Percentiles rank a stretch among this genome's conserved stretches.
phyloP scores from a whole-genome alignment of 2,329 filamentous ascomycete genomes.

The Paracamarosporium sp. region DNA sequence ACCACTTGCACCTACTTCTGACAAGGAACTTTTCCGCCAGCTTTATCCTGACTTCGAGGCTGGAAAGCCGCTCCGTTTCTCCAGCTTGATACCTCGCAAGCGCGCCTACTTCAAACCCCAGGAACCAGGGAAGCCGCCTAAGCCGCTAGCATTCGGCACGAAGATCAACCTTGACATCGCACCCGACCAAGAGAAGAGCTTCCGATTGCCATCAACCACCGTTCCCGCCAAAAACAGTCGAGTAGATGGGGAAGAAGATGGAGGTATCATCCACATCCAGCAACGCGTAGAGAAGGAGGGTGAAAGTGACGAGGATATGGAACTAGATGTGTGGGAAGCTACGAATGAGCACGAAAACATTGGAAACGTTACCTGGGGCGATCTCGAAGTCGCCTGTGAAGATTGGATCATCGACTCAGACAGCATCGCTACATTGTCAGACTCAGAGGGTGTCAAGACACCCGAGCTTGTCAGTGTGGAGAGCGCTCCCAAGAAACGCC shows the following conservation, averaged over 20 bases:
- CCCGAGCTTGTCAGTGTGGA: constrained; percentile 31
- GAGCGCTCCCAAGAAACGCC: constrained; percentile 71
- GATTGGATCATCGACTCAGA: constrained; percentile 74
- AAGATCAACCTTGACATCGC: constrained; percentile 89
- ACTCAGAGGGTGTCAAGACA: constrained; percentile 32
- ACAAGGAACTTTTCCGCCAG: constrained; percentile 77
- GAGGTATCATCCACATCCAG: constrained; percentile 59
- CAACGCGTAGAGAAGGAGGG: constrained; percentile 54
- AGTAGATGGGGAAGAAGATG: constrained; percentile 59
- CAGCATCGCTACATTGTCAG: constrained; percentile 40
- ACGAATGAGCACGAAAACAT: constrained; percentile 69
- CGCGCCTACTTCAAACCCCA: constrained; percentile 80
- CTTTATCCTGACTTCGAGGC: constrained; percentile 83
- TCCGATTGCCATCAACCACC: constrained; percentile 71
- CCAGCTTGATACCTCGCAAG: constrained; percentile 82
- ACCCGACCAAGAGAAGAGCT: constrained; percentile 83
- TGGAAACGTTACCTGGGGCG: constrained; percentile 77
- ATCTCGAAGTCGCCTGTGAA: constrained; percentile 84
- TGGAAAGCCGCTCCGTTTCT: constrained; percentile 77
- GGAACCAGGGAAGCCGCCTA: constrained; percentile 78
- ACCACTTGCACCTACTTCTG: constrained; percentile 73
- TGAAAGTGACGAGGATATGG: constrained; percentile 48
- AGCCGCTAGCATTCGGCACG: constrained; percentile 75
- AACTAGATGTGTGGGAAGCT: constrained; percentile 57
- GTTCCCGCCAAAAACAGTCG: constrained; percentile 54